A percentile compares a stretch with the other conserved stretches of the same genome.
Evolutionary conservation across 345 rosid genomes (phyloP).

Genomic region (Linum trigynum): DNA sequence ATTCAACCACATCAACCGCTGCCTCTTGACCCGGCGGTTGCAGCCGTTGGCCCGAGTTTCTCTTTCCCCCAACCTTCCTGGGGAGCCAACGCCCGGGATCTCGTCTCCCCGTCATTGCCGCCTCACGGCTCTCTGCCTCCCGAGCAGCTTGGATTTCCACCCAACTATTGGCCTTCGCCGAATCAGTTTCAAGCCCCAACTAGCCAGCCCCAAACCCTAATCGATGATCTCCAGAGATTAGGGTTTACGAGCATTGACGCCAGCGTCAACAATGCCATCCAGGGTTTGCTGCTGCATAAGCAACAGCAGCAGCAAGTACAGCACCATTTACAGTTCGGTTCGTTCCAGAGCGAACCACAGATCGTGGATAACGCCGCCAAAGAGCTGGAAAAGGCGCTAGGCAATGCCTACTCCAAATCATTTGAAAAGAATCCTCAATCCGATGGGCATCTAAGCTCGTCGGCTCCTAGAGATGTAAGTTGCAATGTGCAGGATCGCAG

Average conservation of each 20-base stretch:
- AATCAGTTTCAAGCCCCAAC: constrained; percentile 14
- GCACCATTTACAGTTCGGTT: constrained; percentile 51
- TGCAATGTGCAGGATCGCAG: constrained; percentile 21
- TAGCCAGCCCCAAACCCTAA: constrained; percentile 17
- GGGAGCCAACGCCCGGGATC: constrained; percentile 38
- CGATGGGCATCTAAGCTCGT: constrained; percentile 17
- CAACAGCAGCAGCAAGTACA: constrained; percentile 22
- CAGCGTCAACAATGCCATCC: constrained; percentile 21
- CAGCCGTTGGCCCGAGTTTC: constrained; percentile 61
- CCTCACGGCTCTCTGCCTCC: constrained; percentile 27
- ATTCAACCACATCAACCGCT: constrained; percentile 21
- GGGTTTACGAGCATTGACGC: constrained; percentile 31
- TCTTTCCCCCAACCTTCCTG: constrained; percentile 20
- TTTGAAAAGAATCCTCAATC: constrained; percentile 30
- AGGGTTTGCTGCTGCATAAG: constrained; percentile 25
- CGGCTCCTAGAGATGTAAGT: constrained; percentile 22
- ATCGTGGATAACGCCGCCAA: constrained; percentile 21
- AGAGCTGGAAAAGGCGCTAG: constrained; percentile 19
- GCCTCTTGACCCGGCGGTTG: constrained; percentile 70
- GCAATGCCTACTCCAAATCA: constrained; percentile 15
- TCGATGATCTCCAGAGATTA: constrained; percentile 41
- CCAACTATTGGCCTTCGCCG: constrained; percentile 24
- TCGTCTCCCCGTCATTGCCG: constrained; percentile 28
- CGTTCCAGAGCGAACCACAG: constrained; percentile 38
- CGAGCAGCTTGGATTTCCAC: constrained; percentile 45